phyloP scores from a whole-genome alignment of 2,329 filamentous ascomycete species.

The Teratosphaeria nubilosa region DNA sequence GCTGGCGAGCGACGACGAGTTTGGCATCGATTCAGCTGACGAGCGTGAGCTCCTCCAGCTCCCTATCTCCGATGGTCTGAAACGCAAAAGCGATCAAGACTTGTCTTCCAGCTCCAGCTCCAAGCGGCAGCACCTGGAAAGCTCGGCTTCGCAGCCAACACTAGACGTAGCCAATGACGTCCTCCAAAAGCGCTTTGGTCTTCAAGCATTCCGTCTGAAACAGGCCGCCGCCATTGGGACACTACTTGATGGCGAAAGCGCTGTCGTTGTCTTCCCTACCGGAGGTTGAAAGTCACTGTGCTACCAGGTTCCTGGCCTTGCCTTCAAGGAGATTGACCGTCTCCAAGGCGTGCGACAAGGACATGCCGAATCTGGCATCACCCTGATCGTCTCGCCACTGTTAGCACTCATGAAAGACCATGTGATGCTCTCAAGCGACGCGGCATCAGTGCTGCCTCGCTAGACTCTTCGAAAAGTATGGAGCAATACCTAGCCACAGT shows the following conservation, averaged over 20 bases:
- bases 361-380: conserved; percentile 59
- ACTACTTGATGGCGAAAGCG: conserved; percentile 38
- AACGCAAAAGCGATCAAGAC: conserved; percentile 8
- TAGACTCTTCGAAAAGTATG: conserved; percentile 65
- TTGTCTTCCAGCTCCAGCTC: not conserved
- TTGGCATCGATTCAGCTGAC: conserved; percentile 15
- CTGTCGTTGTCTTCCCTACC: conserved; percentile 94
- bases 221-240: conserved; percentile 37
- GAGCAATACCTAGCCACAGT: conserved; percentile 58
- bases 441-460: conserved; percentile 66
- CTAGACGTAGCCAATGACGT: conserved; percentile 22
- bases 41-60: conserved; percentile 17
- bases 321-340: conserved; percentile 45
- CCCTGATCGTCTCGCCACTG: conserved; percentile 83
- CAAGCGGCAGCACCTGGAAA: conserved; percentile 6
- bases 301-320: conserved; percentile 83
- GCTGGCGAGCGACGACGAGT: conserved; percentile 14
- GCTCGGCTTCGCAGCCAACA: conserved; percentile 1
- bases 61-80: conserved; percentile 4
- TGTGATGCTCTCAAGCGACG: conserved; percentile 68
- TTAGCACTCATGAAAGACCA: conserved; percentile 93
- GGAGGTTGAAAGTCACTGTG: conserved; percentile 94
- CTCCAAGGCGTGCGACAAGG: conserved; percentile 50
- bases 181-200: conserved; percentile 32
- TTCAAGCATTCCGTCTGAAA: conserved; percentile 34